Evolutionary conservation across 129 eudicot species (phyloP).

Genomic region (Apium graveolens): DNA sequence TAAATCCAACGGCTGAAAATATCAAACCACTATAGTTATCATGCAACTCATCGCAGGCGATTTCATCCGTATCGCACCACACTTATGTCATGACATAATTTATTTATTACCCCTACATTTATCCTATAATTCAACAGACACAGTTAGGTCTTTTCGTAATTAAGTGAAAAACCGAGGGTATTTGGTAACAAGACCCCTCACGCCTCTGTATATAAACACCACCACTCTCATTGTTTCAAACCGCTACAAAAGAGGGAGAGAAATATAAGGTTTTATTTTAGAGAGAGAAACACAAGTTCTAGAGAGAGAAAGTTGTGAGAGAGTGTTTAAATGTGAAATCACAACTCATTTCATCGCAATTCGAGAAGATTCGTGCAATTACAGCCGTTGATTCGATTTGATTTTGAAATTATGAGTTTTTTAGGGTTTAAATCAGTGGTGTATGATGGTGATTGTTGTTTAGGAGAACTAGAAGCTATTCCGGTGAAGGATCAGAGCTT

Average conservation of each 20-base stretch:
- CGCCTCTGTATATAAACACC: slow-evolving; percentile 33
- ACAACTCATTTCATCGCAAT: neutral
- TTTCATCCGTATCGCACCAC: slow-evolving; percentile 11
- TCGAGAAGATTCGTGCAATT: neutral
- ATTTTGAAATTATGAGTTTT: slow-evolving; percentile 40
- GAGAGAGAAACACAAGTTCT: slow-evolving; percentile 15
- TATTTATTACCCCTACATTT: neutral
- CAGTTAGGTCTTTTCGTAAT: slow-evolving; percentile 27
- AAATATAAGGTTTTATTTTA: slow-evolving; percentile 16
- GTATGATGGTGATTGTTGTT: slow-evolving; percentile 54
- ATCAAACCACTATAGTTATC: neutral
- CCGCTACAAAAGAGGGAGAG: slow-evolving; percentile 38
- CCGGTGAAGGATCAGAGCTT: slow-evolving; percentile 40
- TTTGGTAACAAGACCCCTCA: slow-evolving; percentile 2
- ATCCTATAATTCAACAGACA: slow-evolving; percentile 6
- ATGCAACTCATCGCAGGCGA: neutral
- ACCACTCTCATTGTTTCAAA: slow-evolving; percentile 30
- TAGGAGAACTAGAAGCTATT: slow-evolving; percentile 70
- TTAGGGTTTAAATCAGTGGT: slow-evolving; percentile 81
- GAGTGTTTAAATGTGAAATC: slow-evolving; percentile 8
- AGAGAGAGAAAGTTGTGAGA: slow-evolving; percentile 21
- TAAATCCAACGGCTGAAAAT: neutral
- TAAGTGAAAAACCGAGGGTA: slow-evolving; percentile 12
- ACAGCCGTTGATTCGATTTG: slow-evolving; percentile 8
- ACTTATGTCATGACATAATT: neutral